Evolutionary conservation across 2,329 filamentous ascomycete species (phyloP).

Genomic region (Colletotrichum australisinense): DNA sequence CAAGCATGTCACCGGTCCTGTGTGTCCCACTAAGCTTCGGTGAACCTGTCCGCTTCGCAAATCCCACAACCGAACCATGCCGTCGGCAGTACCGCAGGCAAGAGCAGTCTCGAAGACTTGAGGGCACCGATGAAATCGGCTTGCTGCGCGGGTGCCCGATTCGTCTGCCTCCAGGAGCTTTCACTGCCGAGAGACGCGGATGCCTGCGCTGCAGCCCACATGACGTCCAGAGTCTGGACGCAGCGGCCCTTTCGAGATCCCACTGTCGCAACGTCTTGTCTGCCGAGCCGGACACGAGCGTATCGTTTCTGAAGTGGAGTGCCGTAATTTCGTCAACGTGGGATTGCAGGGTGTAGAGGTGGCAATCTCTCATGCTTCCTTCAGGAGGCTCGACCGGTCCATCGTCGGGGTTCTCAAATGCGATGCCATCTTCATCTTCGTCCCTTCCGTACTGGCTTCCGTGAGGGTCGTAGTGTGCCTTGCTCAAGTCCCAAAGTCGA

Average conservation of each 20-base stretch:
- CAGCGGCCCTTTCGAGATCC: conserved; percentile 97
- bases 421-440: conserved; percentile 73
- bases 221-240: conserved; percentile 95
- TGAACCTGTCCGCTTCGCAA: conserved; percentile 96
- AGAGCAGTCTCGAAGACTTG: conserved; percentile 97
- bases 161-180: conserved; percentile 78
- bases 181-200: conserved; percentile 75
- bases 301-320: conserved; percentile 88
- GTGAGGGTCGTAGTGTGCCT: conserved; percentile 83
- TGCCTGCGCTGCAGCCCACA: conserved; percentile 96
- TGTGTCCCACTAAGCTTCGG: conserved; percentile 93
- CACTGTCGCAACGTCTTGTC: conserved; percentile 98
- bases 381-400: conserved; percentile 76
- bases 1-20: conserved; percentile 90
- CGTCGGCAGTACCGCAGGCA: conserved; percentile 95
- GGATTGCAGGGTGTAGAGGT: conserved; percentile 86
- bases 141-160: conserved; percentile 71
- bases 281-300: conserved; percentile 92
- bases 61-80: conserved; percentile 98
- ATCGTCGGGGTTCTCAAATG: conserved; percentile 78
- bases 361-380: conserved; percentile 89
- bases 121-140: conserved; percentile 95
- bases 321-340: conserved; percentile 97
- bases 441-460: conserved; percentile 70
- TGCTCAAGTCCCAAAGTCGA: conserved; percentile 92